phyloP scores from a whole-genome alignment of 257 asterid species.

The Solanum bulbocastanum region DNA sequence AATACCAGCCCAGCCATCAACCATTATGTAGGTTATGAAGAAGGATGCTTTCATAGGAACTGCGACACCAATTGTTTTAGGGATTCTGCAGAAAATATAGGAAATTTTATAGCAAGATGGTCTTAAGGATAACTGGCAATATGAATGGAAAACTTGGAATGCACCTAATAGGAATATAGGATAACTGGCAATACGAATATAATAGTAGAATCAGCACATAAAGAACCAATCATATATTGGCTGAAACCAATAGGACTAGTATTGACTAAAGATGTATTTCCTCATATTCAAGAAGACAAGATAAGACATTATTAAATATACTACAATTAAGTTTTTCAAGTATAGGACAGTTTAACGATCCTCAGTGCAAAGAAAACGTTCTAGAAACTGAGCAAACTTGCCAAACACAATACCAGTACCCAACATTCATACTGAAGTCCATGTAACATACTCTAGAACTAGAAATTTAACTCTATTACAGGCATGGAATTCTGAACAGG shows the following conservation, averaged over 20 bases:
- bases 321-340: not conserved
- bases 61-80: conserved; percentile 67
- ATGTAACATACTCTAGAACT: not conserved
- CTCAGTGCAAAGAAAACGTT: not conserved
- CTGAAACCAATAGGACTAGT: not conserved
- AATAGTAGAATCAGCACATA: not conserved
- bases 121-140: not conserved
- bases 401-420: not conserved
- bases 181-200: not conserved
- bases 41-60: conserved; percentile 98
- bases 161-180: not conserved
- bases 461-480: not conserved
- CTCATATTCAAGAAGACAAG: not conserved
- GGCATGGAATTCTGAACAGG: not conserved
- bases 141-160: not conserved
- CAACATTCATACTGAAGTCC: not conserved
- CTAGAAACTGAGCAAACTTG: not conserved
- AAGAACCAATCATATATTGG: not conserved
- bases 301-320: not conserved
- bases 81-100: conserved; percentile 44
- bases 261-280: not conserved
- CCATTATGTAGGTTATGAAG: conserved; percentile 89
- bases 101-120: not conserved
- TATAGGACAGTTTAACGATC: not conserved
- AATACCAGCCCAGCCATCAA: conserved; percentile 95